These are phyloP conservation scores for Dovyalis caffra DNA, from an alignment of 345 rosid genomes.

Conservation along the genomic window DNA sequence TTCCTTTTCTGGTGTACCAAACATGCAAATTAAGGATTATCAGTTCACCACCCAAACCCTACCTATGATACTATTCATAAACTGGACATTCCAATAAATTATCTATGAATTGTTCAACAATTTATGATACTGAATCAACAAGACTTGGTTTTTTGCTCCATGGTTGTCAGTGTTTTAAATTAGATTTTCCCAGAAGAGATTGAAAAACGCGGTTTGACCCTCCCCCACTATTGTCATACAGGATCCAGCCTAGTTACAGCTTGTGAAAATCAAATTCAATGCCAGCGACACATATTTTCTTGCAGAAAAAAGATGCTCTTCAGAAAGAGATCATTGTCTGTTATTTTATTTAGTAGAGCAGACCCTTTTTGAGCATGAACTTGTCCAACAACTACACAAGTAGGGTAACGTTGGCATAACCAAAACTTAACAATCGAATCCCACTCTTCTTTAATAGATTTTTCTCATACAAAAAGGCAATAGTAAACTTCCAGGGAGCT, in stretches of 20 bases:
- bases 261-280: background rate
- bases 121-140: background rate
- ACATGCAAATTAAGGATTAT: background rate
- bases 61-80: background rate
- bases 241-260: background rate
- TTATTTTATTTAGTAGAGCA: background rate
- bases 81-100: background rate
- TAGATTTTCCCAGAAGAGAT: background rate
- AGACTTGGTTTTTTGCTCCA: background rate
- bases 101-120: background rate
- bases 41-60: background rate
- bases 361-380: background rate
- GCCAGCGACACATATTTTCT: slow-evolving; percentile 15
- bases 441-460: background rate
- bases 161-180: background rate
- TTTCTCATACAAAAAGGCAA: slow-evolving; percentile 6
- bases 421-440: background rate
- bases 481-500: slow-evolving; percentile 23
- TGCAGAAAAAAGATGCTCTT: slow-evolving; percentile 9
- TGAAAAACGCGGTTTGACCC: background rate
- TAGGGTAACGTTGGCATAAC: background rate
- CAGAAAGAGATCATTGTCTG: slow-evolving; percentile 16
- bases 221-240: background rate
- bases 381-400: slow-evolving; percentile 6
- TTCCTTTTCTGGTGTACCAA: background rate